Evolutionary conservation across 2,329 filamentous ascomycete genomes (phyloP), one percentile per base, ranked within the genome.

Genomic region (Akanthomyces dipterigenus): DNA sequence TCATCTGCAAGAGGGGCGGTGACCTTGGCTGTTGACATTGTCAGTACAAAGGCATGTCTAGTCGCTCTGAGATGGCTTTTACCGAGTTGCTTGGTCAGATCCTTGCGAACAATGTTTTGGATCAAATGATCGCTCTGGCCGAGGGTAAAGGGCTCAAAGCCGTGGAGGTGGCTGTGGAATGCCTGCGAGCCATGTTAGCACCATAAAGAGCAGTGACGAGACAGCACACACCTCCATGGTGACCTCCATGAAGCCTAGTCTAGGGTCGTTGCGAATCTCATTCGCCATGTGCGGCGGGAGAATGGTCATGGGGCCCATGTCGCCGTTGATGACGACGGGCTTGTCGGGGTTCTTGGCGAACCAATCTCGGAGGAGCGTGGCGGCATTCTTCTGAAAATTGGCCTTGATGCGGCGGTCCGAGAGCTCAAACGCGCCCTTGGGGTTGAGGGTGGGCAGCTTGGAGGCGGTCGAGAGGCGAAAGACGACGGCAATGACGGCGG

Each of bases 191-290:
- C 11, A 5, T 49, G 22, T 62, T 40, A 57, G 45, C 22, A 36
- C 8, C 12, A 12, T 9, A 6, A 54, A 16, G 1, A 26, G 22
- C 12, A 31, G 53, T 22, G 40, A 31, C 5, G 11, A 45, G 18
- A 16, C 11, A 34, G 26, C 1, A 28, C 24, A 12, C 28, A 63
- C 61, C 50, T 55, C 48, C 26, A 45, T 34, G 12, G 61, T 59
- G 1, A 64, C 55, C 8, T 64, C 36, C 12, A 38, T 40, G 36
- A 69, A 65, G 55, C 60, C 59, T 8, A 69, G 62, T 8, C 62
- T 61, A 5, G 56, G 51, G 7, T 68, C 64, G 22, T 69, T 68
- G 11, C 67, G 66, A 16, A 69, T 66, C 2, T 67, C 65, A 36
- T 68, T 55, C 11, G 62, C 46, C 34, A 67, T 63, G 12, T 26